Evolutionary conservation across 805 yeast genomes (phyloP), one percentile per base, ranked within the genome.

Genomic region (Candida nitratophila): DNA sequence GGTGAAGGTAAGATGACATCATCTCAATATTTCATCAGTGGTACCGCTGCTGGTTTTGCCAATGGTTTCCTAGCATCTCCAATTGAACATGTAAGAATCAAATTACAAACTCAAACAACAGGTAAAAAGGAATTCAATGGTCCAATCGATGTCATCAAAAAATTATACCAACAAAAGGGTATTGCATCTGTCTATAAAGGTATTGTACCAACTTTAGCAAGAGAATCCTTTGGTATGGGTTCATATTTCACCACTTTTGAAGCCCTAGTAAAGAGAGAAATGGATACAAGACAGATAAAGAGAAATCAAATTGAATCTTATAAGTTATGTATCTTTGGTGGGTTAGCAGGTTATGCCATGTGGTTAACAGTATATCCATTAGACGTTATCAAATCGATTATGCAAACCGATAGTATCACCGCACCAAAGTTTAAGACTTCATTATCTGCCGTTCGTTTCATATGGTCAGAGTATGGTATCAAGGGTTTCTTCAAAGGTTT

Each of bases 31-130:
- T 90, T 88, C 65, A 52, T 72, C 17, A 79, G 95, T 57, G 99
- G 99, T 53, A 77, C 82, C 4, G 86, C 84, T n/a, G 96, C 96
- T 32, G 99, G 99, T 22, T 64, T 88, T 43, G 89, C 95, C 27
- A 91, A 90, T 67, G 85, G 95, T 1, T 76, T 90, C 42, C 61
- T 91, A 51, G 96, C 97, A 0, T 75, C 91, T 14, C 99, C 99
- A 3, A 91, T 93, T 50, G 99, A 93, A 63, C 98, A 89, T 59
- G 76, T 93, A 47, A 82, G 99, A 69, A 90, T 93, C 54, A 76
- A 97, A 52, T 74, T 95, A 50, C 99, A 93, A 65, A 88, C 96
- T 3, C 95, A 87, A 63, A 82, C 86, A 10, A 55, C 65, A 2
- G 72, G 71, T 1, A 69, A 72, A 0, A 71, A 70, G 50, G 57